Evolutionary conservation across 208 protist genomes (phyloP).

Genomic region (Leishmania arabica): DNA sequence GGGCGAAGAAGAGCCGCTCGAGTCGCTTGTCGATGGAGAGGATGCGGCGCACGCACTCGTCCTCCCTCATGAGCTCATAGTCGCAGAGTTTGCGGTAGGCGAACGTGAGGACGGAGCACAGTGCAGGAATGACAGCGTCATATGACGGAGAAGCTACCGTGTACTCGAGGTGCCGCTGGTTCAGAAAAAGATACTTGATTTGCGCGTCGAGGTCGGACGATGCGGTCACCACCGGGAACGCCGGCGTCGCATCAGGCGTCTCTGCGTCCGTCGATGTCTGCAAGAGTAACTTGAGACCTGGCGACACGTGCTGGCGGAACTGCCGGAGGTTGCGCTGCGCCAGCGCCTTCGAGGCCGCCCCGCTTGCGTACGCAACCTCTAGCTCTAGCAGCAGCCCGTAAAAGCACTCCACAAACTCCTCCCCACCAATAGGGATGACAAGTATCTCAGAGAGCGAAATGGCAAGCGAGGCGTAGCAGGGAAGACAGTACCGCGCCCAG

Average conservation of each 20-base stretch:
- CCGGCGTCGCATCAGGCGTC: neutral
- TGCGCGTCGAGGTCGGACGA: constrained; percentile 29
- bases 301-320: constrained; percentile 57
- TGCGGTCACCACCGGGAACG: neutral
- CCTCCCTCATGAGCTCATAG: constrained; percentile 51
- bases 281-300: constrained; percentile 13
- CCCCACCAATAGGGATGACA: constrained; percentile 40
- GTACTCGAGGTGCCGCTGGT: constrained; percentile 39
- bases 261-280: constrained; percentile 10
- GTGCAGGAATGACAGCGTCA: constrained; percentile 56
- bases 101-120: constrained; percentile 59
- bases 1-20: constrained; percentile 47
- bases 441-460: constrained; percentile 72
- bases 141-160: constrained; percentile 41
- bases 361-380: constrained; percentile 53
- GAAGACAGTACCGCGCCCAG: constrained; percentile 44
- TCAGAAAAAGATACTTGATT: constrained; percentile 66
- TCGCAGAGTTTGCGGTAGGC: constrained; percentile 72
- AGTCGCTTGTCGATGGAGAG: constrained; percentile 76
- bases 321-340: constrained; percentile 52
- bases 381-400: constrained; percentile 72
- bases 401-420: constrained; percentile 67
- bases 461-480: constrained; percentile 52
- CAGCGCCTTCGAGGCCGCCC: constrained; percentile 46
- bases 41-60: constrained; percentile 44